These are phyloP conservation scores for Cajanus cajan DNA, from an alignment of 306 rosid genomes.

Conservation along the genomic window DNA sequence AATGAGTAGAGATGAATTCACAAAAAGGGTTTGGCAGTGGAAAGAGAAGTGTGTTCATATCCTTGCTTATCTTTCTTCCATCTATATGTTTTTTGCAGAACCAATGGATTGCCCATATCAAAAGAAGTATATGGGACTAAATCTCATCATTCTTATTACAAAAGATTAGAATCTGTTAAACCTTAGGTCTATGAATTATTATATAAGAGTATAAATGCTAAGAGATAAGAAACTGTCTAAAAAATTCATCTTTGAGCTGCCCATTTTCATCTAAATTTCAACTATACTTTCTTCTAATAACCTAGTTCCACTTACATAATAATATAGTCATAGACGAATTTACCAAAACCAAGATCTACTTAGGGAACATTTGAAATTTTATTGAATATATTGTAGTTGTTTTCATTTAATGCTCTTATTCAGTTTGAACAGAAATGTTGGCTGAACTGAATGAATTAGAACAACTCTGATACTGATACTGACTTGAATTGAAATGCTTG, in stretches of 20 bases:
- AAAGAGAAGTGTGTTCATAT: conserved; percentile 76
- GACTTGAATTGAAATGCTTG: background rate
- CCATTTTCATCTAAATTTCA: background rate
- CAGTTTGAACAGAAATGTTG: background rate
- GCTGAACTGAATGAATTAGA: background rate
- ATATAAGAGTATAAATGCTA: conserved; percentile 1
- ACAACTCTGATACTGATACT: background rate
- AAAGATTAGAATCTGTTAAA: background rate
- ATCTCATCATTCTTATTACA: background rate
- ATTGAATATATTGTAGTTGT: background rate
- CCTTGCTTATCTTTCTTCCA: conserved; percentile 29
- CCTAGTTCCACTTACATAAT: background rate
- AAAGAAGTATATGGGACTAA: background rate
- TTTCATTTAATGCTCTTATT: background rate
- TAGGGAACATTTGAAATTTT: background rate
- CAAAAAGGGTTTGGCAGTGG: conserved; percentile 91
- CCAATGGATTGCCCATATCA: conserved; percentile 8
- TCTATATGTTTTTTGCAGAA: conserved; percentile 12
- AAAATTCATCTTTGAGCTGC: background rate
- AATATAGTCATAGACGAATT: background rate
- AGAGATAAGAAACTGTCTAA: background rate
- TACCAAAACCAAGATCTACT: background rate
- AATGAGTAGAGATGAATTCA: conserved; percentile 81
- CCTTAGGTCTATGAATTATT: background rate
- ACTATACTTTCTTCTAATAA: background rate